Evolutionary conservation across 768 basidiomycete species (phyloP), one percentile per base, ranked within the genome.

Genomic region (Suillus subluteus): DNA sequence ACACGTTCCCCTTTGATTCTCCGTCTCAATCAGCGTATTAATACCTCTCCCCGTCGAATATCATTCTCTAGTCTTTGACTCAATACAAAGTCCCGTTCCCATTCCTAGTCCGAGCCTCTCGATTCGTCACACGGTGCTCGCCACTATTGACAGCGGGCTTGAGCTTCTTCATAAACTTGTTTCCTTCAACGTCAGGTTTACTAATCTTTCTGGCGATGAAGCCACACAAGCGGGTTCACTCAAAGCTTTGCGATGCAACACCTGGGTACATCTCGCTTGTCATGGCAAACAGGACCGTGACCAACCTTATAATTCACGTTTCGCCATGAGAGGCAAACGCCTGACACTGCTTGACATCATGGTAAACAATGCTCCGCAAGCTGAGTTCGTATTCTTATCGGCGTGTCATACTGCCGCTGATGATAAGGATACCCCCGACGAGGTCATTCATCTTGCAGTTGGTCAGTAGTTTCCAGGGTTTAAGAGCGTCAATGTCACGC

Each of bases 391-490:
- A 40, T 67, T 64, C 54, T 63, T 74, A 40, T 72, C 73, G n/a
- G n/a, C n/a, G 73, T 74, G 73, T 52, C 63, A 72, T 38, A 74
- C 73, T 15, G 73, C 70, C 12, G 67, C 62, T 18, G 73, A 72
- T 11, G 66, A 71, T n/a, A n/a, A 41, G 12, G 55, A 44, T 37
- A 66, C 63, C 0, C 70, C 68, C 2, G 71, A 72, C 23, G 73
- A 74, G 44, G 62, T 62, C 4, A 58, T 73, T 7, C 73, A 74
- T 56, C 64, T 73, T 11, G 71, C 73, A 18, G 69, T 73, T 16
- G 73, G 71, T 13, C 54, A 73, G 68, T 65, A 71, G 26, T 64
- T 69, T n/a, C 65, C 68, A 6, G 73, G 73, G 1, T 74, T 64
- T 48, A 70, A 62, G 43, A 70, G 73, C 46, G 73, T 73, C 15